phyloP scores from a whole-genome alignment of 179 eudicot species.

The Beta corolliflora region DNA sequence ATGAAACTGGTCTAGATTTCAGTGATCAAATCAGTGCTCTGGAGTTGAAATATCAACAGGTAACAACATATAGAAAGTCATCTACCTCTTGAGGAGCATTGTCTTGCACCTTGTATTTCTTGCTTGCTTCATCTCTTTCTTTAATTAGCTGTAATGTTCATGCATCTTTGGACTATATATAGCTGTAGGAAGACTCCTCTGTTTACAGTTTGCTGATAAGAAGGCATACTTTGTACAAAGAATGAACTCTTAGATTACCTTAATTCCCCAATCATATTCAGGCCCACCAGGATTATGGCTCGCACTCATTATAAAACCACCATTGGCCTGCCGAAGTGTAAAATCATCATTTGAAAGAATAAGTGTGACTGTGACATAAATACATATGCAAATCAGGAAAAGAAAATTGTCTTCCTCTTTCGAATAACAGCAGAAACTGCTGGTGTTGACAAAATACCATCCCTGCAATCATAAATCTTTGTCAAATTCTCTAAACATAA shows the following conservation, averaged over 20 bases:
- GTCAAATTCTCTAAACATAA: constrained; percentile 13
- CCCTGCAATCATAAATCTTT: constrained; percentile 51
- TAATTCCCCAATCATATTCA: constrained; percentile 98
- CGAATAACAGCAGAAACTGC: constrained; percentile 99
- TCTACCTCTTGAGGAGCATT: too few species aligned
- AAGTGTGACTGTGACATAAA: neutral
- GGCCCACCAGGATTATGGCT: constrained; percentile 99
- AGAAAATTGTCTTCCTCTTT: constrained; percentile 68
- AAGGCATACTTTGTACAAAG: neutral
- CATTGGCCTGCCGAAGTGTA: constrained; percentile 75
- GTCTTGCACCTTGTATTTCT: too few species aligned
- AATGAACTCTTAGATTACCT: constrained; percentile 48
- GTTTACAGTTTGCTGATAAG: neutral
- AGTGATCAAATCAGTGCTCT: too few species aligned
- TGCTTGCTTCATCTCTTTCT: too few species aligned
- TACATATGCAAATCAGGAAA: neutral
- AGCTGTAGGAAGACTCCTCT: too few species aligned
- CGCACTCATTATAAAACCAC: constrained; percentile 98
- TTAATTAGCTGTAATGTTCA: too few species aligned
- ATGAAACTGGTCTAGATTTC: too few species aligned
- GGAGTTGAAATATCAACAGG: too few species aligned
- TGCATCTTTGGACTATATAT: too few species aligned
- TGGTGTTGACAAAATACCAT: constrained; percentile 93
- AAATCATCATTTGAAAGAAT: neutral
- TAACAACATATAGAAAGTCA: too few species aligned